Conservation (phyloP, 805 yeast genomes). For the Priceomyces fermenticarens region DNA sequence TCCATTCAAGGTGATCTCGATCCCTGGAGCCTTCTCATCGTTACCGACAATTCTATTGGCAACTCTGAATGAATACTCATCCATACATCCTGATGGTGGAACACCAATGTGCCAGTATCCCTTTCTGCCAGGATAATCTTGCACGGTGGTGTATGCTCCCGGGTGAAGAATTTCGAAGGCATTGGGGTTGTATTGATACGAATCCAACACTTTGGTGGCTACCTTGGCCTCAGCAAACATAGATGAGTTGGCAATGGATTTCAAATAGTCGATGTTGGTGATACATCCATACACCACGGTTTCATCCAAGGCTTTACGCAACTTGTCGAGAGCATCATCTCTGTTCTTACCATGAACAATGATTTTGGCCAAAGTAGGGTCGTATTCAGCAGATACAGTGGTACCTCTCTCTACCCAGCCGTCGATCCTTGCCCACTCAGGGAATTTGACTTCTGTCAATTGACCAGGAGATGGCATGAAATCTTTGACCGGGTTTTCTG, state of each 20-base stretch:
- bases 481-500: slow-evolving; percentile 94
- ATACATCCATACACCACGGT: slow-evolving; percentile 86
- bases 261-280: slow-evolving; percentile 85
- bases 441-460: slow-evolving; percentile 79
- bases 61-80: slow-evolving; percentile 80
- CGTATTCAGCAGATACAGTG: slow-evolving; percentile 85
- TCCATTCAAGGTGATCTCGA: slow-evolving; percentile 85
- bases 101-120: slow-evolving; percentile 92
- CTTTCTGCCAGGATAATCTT: slow-evolving; percentile 93
- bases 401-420: slow-evolving; percentile 94
- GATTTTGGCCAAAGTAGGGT: slow-evolving; percentile 93
- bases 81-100: slow-evolving; percentile 99
- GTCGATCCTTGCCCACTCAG: slow-evolving; percentile 89
- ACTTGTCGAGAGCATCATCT: slow-evolving; percentile 73
- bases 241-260: slow-evolving; percentile 76
- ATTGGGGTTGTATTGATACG: slow-evolving; percentile 72
- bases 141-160: slow-evolving; percentile 89
- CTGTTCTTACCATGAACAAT: slow-evolving; percentile 92
- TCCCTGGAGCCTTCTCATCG: slow-evolving; percentile 75
- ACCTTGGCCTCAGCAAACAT: slow-evolving; percentile 84
- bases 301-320: slow-evolving; percentile 79
- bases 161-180: slow-evolving; percentile 76
- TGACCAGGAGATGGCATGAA: slow-evolving; percentile 97
- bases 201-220: slow-evolving; percentile 83
- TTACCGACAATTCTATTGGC: slow-evolving; percentile 94